phyloP scores from a whole-genome alignment of 495 filamentous ascomycete species.

The Talaromyces stipitatus region DNA sequence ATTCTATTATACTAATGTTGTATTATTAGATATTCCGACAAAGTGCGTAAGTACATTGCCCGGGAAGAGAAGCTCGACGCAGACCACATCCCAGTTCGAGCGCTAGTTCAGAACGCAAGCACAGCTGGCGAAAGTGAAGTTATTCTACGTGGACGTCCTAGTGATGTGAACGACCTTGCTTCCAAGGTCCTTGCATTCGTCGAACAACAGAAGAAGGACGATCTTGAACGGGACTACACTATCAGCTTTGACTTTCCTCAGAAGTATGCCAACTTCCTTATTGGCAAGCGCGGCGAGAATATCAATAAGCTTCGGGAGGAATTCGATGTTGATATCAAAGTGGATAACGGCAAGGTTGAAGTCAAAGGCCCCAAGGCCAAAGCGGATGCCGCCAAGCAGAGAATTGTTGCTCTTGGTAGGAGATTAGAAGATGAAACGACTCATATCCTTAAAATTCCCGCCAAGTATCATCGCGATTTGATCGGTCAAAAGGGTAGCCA shows the following conservation, averaged over 20 bases:
- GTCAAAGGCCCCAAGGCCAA: slow-evolving; percentile 69
- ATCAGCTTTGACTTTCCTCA: slow-evolving; percentile 86
- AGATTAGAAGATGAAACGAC: slow-evolving; percentile 83
- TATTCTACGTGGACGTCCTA: slow-evolving; percentile 67
- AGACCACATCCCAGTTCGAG: slow-evolving; percentile 65
- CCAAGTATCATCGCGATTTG: slow-evolving; percentile 74
- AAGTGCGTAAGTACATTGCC: slow-evolving; percentile 67
- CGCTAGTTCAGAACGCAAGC: slow-evolving; percentile 42
- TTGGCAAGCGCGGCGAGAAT: slow-evolving; percentile 86
- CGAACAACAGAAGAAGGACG: slow-evolving; percentile 75
- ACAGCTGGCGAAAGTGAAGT: slow-evolving; percentile 32
- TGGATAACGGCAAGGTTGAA: slow-evolving; percentile 64
- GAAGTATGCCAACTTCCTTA: slow-evolving; percentile 87
- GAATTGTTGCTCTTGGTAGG: slow-evolving; percentile 67
- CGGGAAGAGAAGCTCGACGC: slow-evolving; percentile 63
- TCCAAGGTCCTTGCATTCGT: slow-evolving; percentile 69
- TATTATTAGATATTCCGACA: slow-evolving; percentile 54
- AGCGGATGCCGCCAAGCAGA: slow-evolving; percentile 71
- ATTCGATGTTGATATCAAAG: slow-evolving; percentile 94
- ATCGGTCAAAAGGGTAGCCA: slow-evolving; percentile 59
- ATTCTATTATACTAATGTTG: slow-evolving; percentile 16
- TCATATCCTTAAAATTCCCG: slow-evolving; percentile 77
- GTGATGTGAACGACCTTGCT: slow-evolving; percentile 59
- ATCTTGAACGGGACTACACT: slow-evolving; percentile 79
- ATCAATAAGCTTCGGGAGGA: slow-evolving; percentile 93